These are phyloP conservation scores for Eremothecium gossypii DNA, from an alignment of 1,139 yeast genomes.

Conservation along the genomic window DNA sequence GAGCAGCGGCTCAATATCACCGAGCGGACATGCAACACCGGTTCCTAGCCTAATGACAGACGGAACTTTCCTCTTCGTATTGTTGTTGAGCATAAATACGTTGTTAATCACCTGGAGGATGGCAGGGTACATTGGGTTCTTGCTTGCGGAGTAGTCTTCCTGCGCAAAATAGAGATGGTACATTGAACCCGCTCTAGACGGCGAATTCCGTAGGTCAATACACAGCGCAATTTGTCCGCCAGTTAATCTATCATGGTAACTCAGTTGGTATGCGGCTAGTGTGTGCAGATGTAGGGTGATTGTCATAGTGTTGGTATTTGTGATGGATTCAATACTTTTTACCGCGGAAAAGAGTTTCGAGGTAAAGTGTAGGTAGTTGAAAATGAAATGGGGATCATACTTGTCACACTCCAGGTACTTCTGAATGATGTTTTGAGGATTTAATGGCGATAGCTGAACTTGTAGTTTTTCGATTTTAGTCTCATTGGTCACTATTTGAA, in stretches of 20 bases:
- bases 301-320: slow-evolving; percentile 10
- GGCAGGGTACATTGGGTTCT: slow-evolving; percentile 22
- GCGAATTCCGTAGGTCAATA: slow-evolving; percentile 20
- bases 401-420: slow-evolving; percentile 23
- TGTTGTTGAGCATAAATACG: slow-evolving; percentile 22
- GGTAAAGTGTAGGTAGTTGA: slow-evolving; percentile 29
- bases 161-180: slow-evolving; percentile 25
- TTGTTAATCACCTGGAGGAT: slow-evolving; percentile 24
- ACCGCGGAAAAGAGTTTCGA: slow-evolving; percentile 25
- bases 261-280: slow-evolving; percentile 24
- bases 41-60: slow-evolving; percentile 21
- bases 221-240: slow-evolving; percentile 23
- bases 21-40: slow-evolving; percentile 26
- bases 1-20: slow-evolving; percentile 21
- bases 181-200: slow-evolving; percentile 1
- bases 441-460: slow-evolving; percentile 25
- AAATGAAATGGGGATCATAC: slow-evolving; percentile 27
- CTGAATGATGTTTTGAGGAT: slow-evolving; percentile 29
- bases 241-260: slow-evolving; percentile 20
- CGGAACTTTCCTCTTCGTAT: slow-evolving; percentile 11
- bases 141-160: slow-evolving; percentile 24
- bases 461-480: slow-evolving; percentile 24
- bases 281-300: slow-evolving; percentile 25
- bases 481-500: slow-evolving; percentile 23
- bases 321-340: slow-evolving; percentile 15